phyloP scores from a whole-genome alignment of 352 stramenopile species.

The Elongisporangium anandrum region DNA sequence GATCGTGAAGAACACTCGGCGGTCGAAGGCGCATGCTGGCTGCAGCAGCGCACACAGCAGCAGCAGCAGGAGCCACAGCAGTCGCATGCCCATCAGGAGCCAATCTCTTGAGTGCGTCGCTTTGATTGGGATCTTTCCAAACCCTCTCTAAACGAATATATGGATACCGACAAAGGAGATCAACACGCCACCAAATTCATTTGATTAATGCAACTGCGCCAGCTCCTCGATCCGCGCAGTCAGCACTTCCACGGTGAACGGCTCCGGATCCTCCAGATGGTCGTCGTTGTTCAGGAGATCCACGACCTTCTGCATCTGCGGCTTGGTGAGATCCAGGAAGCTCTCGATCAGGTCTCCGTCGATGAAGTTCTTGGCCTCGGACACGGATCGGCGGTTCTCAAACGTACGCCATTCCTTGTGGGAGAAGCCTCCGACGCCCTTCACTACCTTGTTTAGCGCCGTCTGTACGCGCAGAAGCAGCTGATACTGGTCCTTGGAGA shows the following conservation, averaged over 20 bases:
- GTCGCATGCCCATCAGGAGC: neutral
- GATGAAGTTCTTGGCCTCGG: slow-evolving; percentile 92
- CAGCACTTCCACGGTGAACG: slow-evolving; percentile 64
- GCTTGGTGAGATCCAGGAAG: slow-evolving; percentile 91
- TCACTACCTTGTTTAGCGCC: slow-evolving; percentile 86
- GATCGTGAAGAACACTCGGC: slow-evolving; percentile 23
- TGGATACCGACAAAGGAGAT: neutral
- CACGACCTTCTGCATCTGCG: slow-evolving; percentile 89
- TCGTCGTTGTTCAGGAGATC: slow-evolving; percentile 90
- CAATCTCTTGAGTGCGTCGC: no score
- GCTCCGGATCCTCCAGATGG: slow-evolving; percentile 55
- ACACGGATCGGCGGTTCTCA: slow-evolving; percentile 80
- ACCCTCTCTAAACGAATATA: neutral
- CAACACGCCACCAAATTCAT: neutral
- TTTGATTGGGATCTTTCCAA: neutral
- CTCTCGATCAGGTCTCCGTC: slow-evolving; percentile 95
- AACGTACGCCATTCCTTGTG: slow-evolving; percentile 93
- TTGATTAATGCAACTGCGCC: slow-evolving; percentile 59
- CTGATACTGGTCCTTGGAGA: slow-evolving; percentile 90
- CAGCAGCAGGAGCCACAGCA: slow-evolving; percentile 1
- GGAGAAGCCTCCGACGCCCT: slow-evolving; percentile 90
- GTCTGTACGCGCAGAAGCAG: slow-evolving; percentile 90
- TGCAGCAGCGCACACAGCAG: slow-evolving; percentile 1
- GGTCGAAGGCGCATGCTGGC: slow-evolving; percentile 3
- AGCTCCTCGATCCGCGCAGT: slow-evolving; percentile 74